These are phyloP conservation scores for Cystobasidium tubakii DNA, from an alignment of 768 basidiomycete genomes.

Conservation along the genomic window DNA sequence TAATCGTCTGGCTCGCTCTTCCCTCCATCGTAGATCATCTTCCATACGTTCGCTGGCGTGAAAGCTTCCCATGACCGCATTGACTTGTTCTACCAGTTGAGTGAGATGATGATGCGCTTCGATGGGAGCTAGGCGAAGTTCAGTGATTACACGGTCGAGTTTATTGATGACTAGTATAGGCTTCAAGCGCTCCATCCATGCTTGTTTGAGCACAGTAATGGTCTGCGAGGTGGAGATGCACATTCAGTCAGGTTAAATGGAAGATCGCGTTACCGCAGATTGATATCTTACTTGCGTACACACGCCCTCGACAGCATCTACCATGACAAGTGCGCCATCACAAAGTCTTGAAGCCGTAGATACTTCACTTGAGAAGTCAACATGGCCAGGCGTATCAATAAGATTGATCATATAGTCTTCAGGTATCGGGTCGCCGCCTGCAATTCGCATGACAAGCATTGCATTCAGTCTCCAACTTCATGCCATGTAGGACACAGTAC, in stretches of 20 bases:
- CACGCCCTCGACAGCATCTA: conserved; percentile 96
- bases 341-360: conserved; percentile 88
- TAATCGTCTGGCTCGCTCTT: conserved; percentile 77
- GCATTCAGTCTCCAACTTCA: too few relatives aligned
- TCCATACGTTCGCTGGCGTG: conserved; percentile 95
- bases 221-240: conserved; percentile 71
- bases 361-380: conserved; percentile 96
- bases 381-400: conserved; percentile 98
- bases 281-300: conserved; percentile 76
- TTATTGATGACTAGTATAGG: conserved; percentile 97
- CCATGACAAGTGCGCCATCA: conserved; percentile 89
- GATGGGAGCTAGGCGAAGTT: conserved; percentile 78
- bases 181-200: conserved; percentile 78
- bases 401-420: conserved; percentile 82
- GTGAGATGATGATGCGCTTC: conserved; percentile 94
- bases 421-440: conserved; percentile 47
- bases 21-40: conserved; percentile 86
- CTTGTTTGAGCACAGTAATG: conserved; percentile 87
- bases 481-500: too few relatives aligned
- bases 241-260: too few relatives aligned
- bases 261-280: not conserved
- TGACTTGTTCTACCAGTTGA: conserved; percentile 90
- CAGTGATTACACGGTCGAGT: conserved; percentile 85
- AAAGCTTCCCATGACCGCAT: conserved; percentile 95
- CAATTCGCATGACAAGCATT: too few relatives aligned